phyloP scores from a whole-genome alignment of 371 early-diverging fungal species.

The Rhizopus arrhizus region DNA sequence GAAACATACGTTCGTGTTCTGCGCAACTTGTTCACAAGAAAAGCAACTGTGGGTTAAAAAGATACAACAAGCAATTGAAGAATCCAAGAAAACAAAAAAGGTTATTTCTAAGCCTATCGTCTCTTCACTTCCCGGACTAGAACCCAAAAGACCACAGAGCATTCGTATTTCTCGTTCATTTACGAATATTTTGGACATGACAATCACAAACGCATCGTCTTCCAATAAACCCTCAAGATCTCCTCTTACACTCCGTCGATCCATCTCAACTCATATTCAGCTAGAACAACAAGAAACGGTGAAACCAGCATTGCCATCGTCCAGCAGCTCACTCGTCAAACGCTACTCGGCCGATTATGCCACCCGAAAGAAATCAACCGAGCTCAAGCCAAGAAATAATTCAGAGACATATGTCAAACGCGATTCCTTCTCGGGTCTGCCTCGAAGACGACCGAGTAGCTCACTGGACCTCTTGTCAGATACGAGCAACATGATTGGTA shows the following conservation, averaged over 20 bases:
- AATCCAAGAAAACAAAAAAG: constrained; percentile 26
- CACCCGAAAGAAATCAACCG: constrained; percentile 1
- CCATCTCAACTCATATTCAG: constrained; percentile 14
- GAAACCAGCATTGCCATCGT: no score
- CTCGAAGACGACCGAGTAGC: constrained; percentile 30
- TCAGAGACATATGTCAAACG: constrained; percentile 38
- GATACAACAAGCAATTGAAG: constrained; percentile 35
- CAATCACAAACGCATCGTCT: background rate
- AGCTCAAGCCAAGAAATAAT: constrained; percentile 32
- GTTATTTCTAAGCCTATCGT: constrained; percentile 18
- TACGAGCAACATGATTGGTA: constrained; percentile 39
- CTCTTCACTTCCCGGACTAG: constrained; percentile 35
- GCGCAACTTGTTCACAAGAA: constrained; percentile 47
- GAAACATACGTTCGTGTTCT: constrained; percentile 50
- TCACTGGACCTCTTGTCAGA: constrained; percentile 40
- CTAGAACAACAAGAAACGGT: no score
- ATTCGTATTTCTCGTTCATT: constrained; percentile 31
- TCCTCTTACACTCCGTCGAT: constrained; percentile 9
- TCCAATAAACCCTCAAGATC: background rate
- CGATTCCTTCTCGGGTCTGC: constrained; percentile 8
- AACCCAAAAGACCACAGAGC: constrained; percentile 17
- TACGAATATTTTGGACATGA: constrained; percentile 25
- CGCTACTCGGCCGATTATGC: constrained; percentile 38
- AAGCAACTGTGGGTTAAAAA: constrained; percentile 46
- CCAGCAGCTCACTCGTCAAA: constrained; percentile 22